Conservation (phyloP, 1,284 basidiomycete genomes). For the Sporisorium scitamineum region DNA sequence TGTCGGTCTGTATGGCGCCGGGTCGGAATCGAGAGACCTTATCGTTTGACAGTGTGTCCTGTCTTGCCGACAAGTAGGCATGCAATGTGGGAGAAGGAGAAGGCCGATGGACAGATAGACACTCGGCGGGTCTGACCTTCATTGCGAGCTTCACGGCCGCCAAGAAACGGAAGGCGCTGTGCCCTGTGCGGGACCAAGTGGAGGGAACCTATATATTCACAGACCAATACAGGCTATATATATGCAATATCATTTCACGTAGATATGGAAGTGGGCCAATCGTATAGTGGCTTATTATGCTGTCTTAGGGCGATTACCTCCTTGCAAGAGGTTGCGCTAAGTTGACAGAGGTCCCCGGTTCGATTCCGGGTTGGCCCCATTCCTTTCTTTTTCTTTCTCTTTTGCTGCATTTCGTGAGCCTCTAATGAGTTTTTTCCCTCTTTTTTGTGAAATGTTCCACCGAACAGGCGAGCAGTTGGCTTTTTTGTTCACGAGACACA, state of each 20-base stretch:
- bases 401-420: background rate
- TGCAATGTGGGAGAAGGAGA: background rate
- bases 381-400: slow-evolving; percentile 3
- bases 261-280: slow-evolving; percentile 31
- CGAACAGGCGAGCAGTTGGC: background rate
- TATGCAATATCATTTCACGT: background rate
- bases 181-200: slow-evolving; percentile 11
- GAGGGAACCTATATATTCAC: background rate
- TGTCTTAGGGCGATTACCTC: slow-evolving; percentile 46
- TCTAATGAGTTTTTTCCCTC: no score
- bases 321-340: slow-evolving; percentile 17
- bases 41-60: background rate
- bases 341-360: slow-evolving; percentile 59
- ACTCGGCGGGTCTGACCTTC: background rate
- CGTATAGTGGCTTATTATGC: slow-evolving; percentile 59
- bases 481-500: background rate
- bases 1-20: background rate
- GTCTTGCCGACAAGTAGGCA: background rate
- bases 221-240: slow-evolving; percentile 1
- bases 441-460: slow-evolving; percentile 8
- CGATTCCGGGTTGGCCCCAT: slow-evolving; percentile 55
- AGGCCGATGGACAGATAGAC: background rate
- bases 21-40: background rate
- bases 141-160: background rate
- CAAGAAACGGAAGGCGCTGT: slow-evolving; percentile 16